These are phyloP conservation scores for Liriodendron chinense DNA, from an alignment of 164 flowering plant species.

Conservation along the genomic window DNA sequence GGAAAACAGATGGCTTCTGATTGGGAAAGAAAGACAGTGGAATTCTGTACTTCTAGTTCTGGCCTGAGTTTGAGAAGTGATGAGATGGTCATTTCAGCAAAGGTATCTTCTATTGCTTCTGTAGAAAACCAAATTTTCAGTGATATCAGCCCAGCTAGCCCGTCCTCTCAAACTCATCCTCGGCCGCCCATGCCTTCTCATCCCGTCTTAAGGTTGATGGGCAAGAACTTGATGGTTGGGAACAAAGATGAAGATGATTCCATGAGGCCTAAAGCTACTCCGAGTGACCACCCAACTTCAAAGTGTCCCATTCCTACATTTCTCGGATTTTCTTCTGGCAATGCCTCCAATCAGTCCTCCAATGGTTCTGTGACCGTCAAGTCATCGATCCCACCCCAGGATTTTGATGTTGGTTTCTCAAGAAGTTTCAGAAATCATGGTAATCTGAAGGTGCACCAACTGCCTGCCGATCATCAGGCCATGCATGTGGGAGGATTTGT, in stretches of 20 bases:
- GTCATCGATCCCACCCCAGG: conserved; percentile 14
- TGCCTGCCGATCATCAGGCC: conserved; percentile 13
- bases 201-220: conserved; percentile 82
- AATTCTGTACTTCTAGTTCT: conserved; percentile 21
- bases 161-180: conserved; percentile 24
- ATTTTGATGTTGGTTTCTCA: conserved; percentile 22
- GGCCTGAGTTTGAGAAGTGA: conserved; percentile 23
- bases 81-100: conserved; percentile 20
- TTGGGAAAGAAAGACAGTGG: conserved; percentile 19
- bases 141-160: conserved; percentile 37
- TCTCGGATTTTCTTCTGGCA: conserved; percentile 21
- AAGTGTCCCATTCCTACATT: conserved; percentile 11
- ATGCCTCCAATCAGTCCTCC: conserved; percentile 16
- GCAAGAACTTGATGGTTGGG: conserved; percentile 83
- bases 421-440: conserved; percentile 16
- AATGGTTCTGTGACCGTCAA: conserved; percentile 25
- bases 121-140: conserved; percentile 23
- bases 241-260: conserved; percentile 55
- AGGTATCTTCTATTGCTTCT: conserved; percentile 20
- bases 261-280: conserved; percentile 14
- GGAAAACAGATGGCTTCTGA: conserved; percentile 28
- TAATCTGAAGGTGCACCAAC: conserved; percentile 15
- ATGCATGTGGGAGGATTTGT: conserved; percentile 18
- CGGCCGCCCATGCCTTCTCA: conserved; percentile 12
- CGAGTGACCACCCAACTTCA: conserved; percentile 15